Conservation (phyloP, 139 green algal genomes). For the Chlorella sp. region DNA sequence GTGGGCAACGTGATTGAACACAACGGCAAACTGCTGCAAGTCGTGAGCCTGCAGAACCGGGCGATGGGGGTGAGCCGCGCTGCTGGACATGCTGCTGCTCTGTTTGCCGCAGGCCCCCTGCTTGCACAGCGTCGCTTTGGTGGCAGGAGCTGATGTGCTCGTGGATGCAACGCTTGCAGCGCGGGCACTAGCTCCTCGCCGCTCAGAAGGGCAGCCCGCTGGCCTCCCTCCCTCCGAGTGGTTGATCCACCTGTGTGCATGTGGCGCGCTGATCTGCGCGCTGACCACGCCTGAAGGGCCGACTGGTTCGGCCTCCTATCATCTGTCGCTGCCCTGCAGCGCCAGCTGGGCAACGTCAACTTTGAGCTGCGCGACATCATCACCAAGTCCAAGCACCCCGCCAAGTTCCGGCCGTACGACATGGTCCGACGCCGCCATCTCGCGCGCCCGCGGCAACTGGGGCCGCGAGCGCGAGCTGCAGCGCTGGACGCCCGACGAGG, state of each 20-base stretch:
- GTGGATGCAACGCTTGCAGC: too few species aligned
- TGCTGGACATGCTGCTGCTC: neutral
- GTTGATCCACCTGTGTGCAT: neutral
- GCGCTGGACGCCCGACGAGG: slow-evolving; percentile 70
- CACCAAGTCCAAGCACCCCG: slow-evolving; percentile 41
- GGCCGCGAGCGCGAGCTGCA: slow-evolving; percentile 69
- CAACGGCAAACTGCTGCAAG: slow-evolving; percentile 51
- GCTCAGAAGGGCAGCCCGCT: neutral
- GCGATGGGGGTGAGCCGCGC: slow-evolving; percentile 18
- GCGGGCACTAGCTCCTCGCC: too few species aligned
- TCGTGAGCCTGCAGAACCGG: slow-evolving; percentile 40
- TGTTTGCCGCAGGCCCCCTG: too few species aligned
- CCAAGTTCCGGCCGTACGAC: slow-evolving; percentile 45
- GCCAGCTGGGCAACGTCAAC: slow-evolving; percentile 59
- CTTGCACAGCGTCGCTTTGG: too few species aligned
- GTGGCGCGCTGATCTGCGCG: too few species aligned
- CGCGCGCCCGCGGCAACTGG: slow-evolving; percentile 63
- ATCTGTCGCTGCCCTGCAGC: neutral
- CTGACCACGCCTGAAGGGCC: neutral
- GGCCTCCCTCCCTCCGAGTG: too few species aligned
- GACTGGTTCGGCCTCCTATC: neutral
- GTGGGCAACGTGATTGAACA: slow-evolving; percentile 54
- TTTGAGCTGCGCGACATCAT: slow-evolving; percentile 58
- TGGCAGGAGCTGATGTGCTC: too few species aligned
- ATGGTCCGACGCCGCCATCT: slow-evolving; percentile 78